A percentile compares a stretch with the other conserved stretches of the same genome.
These are phyloP conservation scores for Pichia gijzeniarum DNA, from an alignment of 805 yeast genomes.

Conservation along the genomic window DNA sequence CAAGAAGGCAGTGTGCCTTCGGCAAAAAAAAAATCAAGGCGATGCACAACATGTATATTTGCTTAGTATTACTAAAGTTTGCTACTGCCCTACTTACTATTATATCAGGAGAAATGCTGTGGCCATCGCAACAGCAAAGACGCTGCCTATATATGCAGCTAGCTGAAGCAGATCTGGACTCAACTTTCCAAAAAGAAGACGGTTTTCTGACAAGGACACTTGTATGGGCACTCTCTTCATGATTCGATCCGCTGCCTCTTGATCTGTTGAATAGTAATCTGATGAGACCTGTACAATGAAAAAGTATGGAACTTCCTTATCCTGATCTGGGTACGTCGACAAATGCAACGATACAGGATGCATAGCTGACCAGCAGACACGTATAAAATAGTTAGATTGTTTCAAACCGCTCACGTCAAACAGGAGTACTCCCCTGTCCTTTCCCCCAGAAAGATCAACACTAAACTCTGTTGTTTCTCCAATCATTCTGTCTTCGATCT, in stretches of 20 bases:
- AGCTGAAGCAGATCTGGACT: neutral
- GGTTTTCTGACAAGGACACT: neutral
- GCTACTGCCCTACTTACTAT: too few relatives aligned
- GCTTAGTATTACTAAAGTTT: too few relatives aligned
- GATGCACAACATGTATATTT: too few relatives aligned
- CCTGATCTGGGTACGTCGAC: neutral
- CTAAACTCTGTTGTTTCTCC: neutral
- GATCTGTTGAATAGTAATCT: constrained; percentile 16
- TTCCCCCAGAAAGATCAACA: neutral
- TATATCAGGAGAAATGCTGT: neutral
- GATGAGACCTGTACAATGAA: constrained; percentile 15
- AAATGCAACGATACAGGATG: constrained; percentile 17
- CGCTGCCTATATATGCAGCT: neutral
- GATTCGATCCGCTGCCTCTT: neutral
- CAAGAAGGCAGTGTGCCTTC: too few relatives aligned
- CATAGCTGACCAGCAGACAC: constrained; percentile 25
- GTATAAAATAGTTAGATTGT: neutral
- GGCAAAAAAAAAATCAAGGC: too few relatives aligned
- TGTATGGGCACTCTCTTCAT: neutral
- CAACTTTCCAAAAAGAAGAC: neutral
- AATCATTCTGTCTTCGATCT: neutral
- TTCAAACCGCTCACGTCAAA: neutral
- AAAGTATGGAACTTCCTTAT: neutral
- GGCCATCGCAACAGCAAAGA: neutral
- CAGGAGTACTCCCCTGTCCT: neutral